A percentile compares a stretch with the other conserved stretches of the same genome.
These are phyloP conservation scores for Heliocybe sulcata DNA, from an alignment of 1,284 basidiomycete genomes.

Conservation along the genomic window DNA sequence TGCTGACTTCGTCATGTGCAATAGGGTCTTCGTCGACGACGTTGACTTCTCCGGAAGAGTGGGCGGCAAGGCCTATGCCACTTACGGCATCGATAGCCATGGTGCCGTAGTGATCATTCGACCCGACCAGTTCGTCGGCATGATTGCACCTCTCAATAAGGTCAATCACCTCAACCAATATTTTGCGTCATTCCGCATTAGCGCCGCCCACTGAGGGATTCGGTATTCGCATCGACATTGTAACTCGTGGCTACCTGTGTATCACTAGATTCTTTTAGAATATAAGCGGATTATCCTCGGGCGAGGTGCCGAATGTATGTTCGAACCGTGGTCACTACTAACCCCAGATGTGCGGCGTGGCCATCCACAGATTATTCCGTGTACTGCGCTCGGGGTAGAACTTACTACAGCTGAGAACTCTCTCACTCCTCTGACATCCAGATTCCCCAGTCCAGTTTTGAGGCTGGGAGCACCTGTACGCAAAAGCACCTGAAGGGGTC, in stretches of 20 bases:
- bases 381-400: no score
- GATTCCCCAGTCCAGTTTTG: no score
- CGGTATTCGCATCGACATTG: neutral
- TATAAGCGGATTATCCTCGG: neutral
- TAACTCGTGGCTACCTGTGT: neutral
- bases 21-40: conserved; percentile 28
- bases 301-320: no score
- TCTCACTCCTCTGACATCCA: no score
- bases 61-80: conserved; percentile 36
- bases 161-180: conserved; percentile 38
- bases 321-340: no score
- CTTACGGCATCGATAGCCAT: conserved; percentile 44
- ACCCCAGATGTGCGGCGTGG: no score
- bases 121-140: conserved; percentile 71
- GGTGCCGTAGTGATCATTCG: conserved; percentile 64
- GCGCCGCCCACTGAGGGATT: neutral
- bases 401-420: no score
- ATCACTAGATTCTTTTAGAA: neutral
- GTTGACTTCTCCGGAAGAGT: conserved; percentile 21
- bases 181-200: conserved; percentile 36
- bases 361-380: no score
- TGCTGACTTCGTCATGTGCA: neutral
- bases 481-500: no score
- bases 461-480: no score
- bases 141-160: conserved; percentile 42